Percentiles rank a stretch among this genome's conserved stretches.
Conservation (phyloP, 176 grass and related monocot genomes). For the Alopecurus myosuroides region DNA sequence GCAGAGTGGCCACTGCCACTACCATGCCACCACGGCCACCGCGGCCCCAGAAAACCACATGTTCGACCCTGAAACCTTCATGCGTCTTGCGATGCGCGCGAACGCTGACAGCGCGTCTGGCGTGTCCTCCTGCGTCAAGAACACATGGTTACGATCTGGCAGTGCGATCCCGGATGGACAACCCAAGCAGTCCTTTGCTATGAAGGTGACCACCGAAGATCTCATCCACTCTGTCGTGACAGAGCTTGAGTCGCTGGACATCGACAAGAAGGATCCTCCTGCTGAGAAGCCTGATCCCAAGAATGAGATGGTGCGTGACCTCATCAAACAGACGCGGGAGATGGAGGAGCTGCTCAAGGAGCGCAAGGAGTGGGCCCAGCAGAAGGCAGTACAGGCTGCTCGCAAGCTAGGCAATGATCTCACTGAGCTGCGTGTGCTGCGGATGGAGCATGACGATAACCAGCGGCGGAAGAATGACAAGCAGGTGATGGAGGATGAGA, state of each 20-base stretch:
- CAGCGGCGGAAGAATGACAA: slow-evolving; percentile 75
- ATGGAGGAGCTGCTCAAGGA: slow-evolving; percentile 88
- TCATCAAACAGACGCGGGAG: slow-evolving; percentile 67
- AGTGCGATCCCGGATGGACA: background rate
- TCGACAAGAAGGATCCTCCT: slow-evolving; percentile 48
- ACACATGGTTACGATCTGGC: slow-evolving; percentile 8
- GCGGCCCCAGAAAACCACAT: slow-evolving; percentile 1
- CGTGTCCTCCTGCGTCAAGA: slow-evolving; percentile 35
- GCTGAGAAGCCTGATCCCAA: slow-evolving; percentile 40
- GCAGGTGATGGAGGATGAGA: slow-evolving; percentile 57
- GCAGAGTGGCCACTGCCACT: slow-evolving; percentile 22
- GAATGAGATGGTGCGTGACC: slow-evolving; percentile 59
- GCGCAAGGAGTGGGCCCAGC: slow-evolving; percentile 86
- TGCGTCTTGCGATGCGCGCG: slow-evolving; percentile 23
- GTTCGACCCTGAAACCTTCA: slow-evolving; percentile 48
- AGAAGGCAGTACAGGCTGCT: slow-evolving; percentile 86
- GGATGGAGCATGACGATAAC: slow-evolving; percentile 77
- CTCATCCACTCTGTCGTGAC: slow-evolving; percentile 47
- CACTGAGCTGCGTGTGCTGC: slow-evolving; percentile 66
- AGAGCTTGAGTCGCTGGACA: slow-evolving; percentile 49
- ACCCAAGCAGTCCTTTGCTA: slow-evolving; percentile 27
- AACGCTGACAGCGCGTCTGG: background rate
- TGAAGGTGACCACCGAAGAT: slow-evolving; percentile 46
- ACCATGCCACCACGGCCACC: slow-evolving; percentile 5
- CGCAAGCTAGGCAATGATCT: slow-evolving; percentile 87